Base-by-base conservation (phyloP, 805 yeast genomes). In the Lipomyces anomalus region DNA sequence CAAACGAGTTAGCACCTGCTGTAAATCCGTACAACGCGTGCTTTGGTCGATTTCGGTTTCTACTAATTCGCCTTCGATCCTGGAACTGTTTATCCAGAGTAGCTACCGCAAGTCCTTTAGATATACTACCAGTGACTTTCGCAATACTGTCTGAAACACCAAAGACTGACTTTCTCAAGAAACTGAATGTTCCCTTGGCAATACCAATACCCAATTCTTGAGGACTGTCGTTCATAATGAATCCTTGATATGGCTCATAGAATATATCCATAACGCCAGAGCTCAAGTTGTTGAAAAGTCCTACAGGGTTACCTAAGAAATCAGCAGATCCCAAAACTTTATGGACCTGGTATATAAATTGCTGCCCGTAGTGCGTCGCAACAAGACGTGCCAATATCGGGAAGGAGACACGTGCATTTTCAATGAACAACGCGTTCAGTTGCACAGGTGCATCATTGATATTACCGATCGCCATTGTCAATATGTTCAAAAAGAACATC, bases 231-330 rank as follows among this genome's bases (percentile, higher is more conserved):
- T 84, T 90, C 76, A 92, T 78, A 40, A 90, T 78, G 57, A 86
- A 85, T 0, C 99, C 99, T 61, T 88, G 92, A 59, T 90, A 92
- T 2, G 99, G 99, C 61, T 90, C 97, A 61, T 92, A 92, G 63
- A 92, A 92, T 17, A 92, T 83, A 64, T 92, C 99, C 77, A 88
- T 76, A 7, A 92, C 92, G 42, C 99, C 99, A 0, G 97, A 87
- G 46, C 95, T 81, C 46, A 92, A 71, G 56, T 88, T 89, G 62
- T 86, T 92, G 69, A 92, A 92, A 50, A 92, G 69, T 1, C 98
- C 98, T 23, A 94, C 97, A 0, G 99, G 99, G 56, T 94, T 92
- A 20, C 98, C 99, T 40, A 92, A 68, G 55, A 92, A 78, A 65
- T 94, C 98, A 0, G 97, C 98, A 17, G 96, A 87, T 0, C 99